Evolutionary conservation across 352 stramenopile species (phyloP).

Genomic region (Phytophthora quininea): DNA sequence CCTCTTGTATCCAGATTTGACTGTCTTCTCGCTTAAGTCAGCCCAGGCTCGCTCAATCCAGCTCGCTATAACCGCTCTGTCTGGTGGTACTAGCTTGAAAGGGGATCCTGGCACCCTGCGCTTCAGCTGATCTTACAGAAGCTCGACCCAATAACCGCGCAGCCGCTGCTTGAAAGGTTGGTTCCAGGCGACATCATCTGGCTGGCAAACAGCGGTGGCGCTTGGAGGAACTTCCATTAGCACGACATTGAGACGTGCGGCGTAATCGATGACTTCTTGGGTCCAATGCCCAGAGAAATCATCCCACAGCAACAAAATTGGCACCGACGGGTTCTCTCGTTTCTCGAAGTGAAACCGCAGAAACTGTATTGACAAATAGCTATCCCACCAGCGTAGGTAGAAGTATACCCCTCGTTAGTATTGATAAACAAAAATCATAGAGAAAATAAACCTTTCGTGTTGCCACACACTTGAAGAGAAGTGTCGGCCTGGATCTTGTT

Average conservation of each 20-base stretch:
- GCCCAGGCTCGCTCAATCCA: too few relatives aligned
- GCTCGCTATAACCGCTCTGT: too few relatives aligned
- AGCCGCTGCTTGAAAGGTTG: constrained; percentile 13
- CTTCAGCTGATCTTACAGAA: constrained; percentile 6
- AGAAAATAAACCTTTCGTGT: background rate
- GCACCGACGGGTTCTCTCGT: background rate
- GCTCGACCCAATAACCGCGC: constrained; percentile 6
- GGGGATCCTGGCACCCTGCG: too few relatives aligned
- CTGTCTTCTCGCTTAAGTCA: too few relatives aligned
- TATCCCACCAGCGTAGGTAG: constrained; percentile 28
- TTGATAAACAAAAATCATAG: background rate
- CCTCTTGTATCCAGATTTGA: too few relatives aligned
- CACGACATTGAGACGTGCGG: constrained; percentile 12
- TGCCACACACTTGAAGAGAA: background rate
- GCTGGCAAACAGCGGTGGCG: constrained; percentile 19
- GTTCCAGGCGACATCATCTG: constrained; percentile 20
- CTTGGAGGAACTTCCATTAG: constrained; percentile 7
- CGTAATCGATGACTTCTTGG: constrained; percentile 8
- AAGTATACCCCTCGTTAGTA: too few relatives aligned
- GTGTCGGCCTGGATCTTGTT: background rate
- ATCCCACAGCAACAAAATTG: constrained; percentile 18
- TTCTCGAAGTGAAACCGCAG: constrained; percentile 12
- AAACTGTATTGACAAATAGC: constrained; percentile 10
- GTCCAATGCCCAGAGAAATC: constrained; percentile 21
- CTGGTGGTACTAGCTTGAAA: too few relatives aligned